Evolutionary conservation across 2,329 filamentous ascomycete species (phyloP), one percentile per base, ranked within the genome.

Genomic region (Nothopassalora personata): DNA sequence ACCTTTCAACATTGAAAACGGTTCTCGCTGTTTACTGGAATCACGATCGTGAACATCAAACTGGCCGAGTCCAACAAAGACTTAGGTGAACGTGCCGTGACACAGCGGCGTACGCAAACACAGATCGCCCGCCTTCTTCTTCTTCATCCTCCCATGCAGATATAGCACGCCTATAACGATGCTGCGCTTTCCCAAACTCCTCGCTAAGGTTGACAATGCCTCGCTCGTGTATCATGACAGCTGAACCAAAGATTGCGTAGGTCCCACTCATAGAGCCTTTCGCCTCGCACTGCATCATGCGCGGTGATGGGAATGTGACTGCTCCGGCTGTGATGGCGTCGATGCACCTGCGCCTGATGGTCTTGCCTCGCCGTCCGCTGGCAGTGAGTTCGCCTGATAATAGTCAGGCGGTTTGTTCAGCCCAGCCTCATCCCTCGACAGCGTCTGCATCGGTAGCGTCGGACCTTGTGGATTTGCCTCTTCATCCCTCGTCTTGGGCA

Each of bases 361-460:
- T 49, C n/a, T 9, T 19, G 13, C 11, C 28, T 46, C 52, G 10
- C 11, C 54, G 7, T 46, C 18, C 7, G 56, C 55, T 18, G 55
- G 19, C 30, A 45, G 48, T 27, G 39, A 54, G 49, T 51, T 34
- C 47, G 61, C 60, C 49, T 73, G 69, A 3, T 67, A 58, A 59
- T 79, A 80, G n/a, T 73, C 73, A 1, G 77, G 77, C 47, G 73
- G 76, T 62, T 75, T 74, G 23, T 30, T 34, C 34, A 73, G 60
- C 15, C 73, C 72, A 10, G 66, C 64, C 9, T 69, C 67, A 15
- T 75, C 70, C 52, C 75, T 68, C 28, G 69, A 69, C 8, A 79
- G 64, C 1, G 74, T 71, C 51, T 73, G 71, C 53, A 76, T 61
- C 3, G 77, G 77, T 39, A 77, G 68, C 8, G 72, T 63, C 3